phyloP scores from a whole-genome alignment of 441 rosid species.

The Pelargonium australe region DNA sequence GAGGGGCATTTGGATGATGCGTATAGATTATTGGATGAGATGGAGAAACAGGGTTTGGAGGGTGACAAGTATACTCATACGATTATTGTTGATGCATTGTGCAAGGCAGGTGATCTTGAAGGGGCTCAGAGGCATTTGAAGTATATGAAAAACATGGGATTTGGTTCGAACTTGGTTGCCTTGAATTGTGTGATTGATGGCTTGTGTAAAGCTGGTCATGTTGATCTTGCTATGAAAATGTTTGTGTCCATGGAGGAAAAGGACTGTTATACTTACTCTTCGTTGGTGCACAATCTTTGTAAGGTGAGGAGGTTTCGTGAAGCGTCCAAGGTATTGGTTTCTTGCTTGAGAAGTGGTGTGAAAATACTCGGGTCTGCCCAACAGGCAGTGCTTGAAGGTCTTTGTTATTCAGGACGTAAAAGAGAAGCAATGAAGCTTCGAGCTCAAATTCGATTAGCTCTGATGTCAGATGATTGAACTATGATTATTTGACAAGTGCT shows the following conservation, averaged over 20 bases:
- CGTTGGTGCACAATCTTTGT: conserved; percentile 25
- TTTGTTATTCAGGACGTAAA: conserved; percentile 16
- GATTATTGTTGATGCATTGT: conserved; percentile 21
- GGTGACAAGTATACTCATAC: conserved; percentile 24
- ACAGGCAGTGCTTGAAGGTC: conserved; percentile 25
- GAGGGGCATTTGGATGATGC: conserved; percentile 19
- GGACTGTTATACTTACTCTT: conserved; percentile 24
- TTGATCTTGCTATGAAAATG: conserved; percentile 20
- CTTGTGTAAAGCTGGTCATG: conserved; percentile 23
- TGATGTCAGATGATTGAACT: background rate
- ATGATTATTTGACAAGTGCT: background rate
- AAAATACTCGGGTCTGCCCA: conserved; percentile 23
- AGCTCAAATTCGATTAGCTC: conserved; percentile 21
- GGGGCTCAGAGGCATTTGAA: conserved; percentile 18
- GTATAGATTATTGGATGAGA: conserved; percentile 15
- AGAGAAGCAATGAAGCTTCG: conserved; percentile 22
- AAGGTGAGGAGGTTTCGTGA: conserved; percentile 17
- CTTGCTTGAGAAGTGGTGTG: conserved; percentile 20
- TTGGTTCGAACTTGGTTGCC: conserved; percentile 15
- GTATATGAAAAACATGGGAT: conserved; percentile 19
- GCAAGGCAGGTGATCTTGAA: conserved; percentile 22
- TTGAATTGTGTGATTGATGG: conserved; percentile 21
- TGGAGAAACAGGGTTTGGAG: conserved; percentile 20
- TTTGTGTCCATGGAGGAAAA: conserved; percentile 19
- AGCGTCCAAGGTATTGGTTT: conserved; percentile 21